A percentile compares a stretch with the other conserved stretches of the same genome.
Conservation (phyloP, 306 rosid species). For the Begonia fuchsioides region DNA sequence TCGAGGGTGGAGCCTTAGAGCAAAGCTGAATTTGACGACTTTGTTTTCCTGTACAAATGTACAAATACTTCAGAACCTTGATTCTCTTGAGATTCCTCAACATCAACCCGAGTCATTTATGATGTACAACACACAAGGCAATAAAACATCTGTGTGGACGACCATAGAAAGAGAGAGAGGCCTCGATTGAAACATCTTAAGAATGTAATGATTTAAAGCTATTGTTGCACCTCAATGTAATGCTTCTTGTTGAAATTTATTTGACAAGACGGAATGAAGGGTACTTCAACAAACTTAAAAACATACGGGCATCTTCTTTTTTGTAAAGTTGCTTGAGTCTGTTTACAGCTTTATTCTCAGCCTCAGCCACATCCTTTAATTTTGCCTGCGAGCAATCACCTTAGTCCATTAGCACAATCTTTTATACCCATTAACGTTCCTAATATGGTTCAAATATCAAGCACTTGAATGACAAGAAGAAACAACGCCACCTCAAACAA, state of each 20-base stretch:
- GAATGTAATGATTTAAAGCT: not conserved
- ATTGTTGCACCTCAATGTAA: not conserved
- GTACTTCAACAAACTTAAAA: not conserved
- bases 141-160: not conserved
- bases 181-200: not conserved
- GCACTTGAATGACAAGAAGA: conserved; percentile 1
- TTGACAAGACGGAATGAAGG: not conserved
- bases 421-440: not conserved
- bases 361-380: conserved; percentile 33
- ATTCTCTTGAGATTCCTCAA: not conserved
- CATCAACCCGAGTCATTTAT: not conserved
- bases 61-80: conserved; percentile 1
- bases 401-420: not conserved
- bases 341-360: conserved; percentile 33
- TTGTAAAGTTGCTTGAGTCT: conserved; percentile 42
- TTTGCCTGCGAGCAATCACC: conserved; percentile 39
- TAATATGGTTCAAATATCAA: not conserved
- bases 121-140: not conserved
- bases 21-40: conserved; percentile 68
- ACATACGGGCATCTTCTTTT: conserved; percentile 58
- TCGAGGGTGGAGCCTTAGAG: conserved; percentile 70
- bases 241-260: too few species aligned
- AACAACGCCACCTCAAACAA: conserved; percentile 48
- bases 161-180: not conserved
- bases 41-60: conserved; percentile 44